Evolutionary conservation across 106 monocot species (phyloP).

Genomic region (Acorus calamus): DNA sequence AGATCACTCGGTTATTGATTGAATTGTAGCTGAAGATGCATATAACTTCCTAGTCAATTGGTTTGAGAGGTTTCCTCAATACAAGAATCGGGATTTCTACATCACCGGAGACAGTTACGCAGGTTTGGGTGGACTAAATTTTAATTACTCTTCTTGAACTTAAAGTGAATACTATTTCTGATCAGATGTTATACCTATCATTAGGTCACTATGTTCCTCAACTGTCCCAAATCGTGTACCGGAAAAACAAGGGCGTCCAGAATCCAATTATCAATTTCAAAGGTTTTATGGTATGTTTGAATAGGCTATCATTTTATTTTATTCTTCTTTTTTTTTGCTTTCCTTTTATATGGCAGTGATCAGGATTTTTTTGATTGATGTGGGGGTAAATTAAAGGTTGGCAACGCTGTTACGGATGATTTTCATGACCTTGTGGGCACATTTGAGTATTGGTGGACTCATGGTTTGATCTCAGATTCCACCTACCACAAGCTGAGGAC

Average conservation of each 20-base stretch:
- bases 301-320: not conserved
- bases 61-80: slow-evolving; percentile 87
- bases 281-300: slow-evolving; percentile 69
- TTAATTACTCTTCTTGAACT: too few relatives aligned
- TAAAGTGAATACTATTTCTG: too few relatives aligned
- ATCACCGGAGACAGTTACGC: slow-evolving; percentile 87
- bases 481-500: slow-evolving; percentile 38
- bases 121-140: slow-evolving; percentile 15
- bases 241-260: slow-evolving; percentile 44
- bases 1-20: too few relatives aligned
- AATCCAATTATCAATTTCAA: slow-evolving; percentile 75
- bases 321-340: not conserved
- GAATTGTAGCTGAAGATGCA: slow-evolving; percentile 31
- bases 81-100: slow-evolving; percentile 79
- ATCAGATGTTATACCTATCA: too few relatives aligned
- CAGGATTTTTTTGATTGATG: too few relatives aligned
- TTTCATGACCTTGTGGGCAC: slow-evolving; percentile 68
- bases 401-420: slow-evolving; percentile 81
- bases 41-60: slow-evolving; percentile 61
- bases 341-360: not conserved
- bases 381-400: slow-evolving; percentile 35
- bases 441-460: slow-evolving; percentile 96
- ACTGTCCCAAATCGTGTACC: slow-evolving; percentile 65
- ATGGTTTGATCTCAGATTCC: slow-evolving; percentile 68
- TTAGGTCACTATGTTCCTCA: slow-evolving; percentile 96